A percentile compares a stretch with the other conserved stretches of the same genome.
phyloP scores from a whole-genome alignment of 2,329 filamentous ascomycete species.

The Diaporthe vaccinii region DNA sequence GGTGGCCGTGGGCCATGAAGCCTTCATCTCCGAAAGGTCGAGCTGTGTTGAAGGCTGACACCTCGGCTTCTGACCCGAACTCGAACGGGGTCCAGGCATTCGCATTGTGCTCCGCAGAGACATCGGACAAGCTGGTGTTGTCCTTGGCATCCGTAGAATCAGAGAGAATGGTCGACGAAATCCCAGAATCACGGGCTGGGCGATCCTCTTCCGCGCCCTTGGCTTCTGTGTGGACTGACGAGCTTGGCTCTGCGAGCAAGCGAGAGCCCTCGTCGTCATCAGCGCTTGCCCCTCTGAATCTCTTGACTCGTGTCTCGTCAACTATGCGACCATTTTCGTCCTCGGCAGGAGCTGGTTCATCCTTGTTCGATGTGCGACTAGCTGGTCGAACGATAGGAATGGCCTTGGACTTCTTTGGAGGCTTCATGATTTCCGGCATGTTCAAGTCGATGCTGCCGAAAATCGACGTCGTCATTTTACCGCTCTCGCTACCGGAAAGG shows the following conservation, averaged over 20 bases:
- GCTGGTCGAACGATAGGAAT: conserved; percentile 82
- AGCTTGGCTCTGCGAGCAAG: conserved; percentile 73
- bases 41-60: conserved; percentile 66
- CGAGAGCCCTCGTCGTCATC: conserved; percentile 81
- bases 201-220: conserved; percentile 42
- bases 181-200: conserved; percentile 62
- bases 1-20: conserved; percentile 59
- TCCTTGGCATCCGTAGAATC: conserved; percentile 68
- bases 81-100: conserved; percentile 73
- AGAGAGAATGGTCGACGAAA: conserved; percentile 67
- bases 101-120: conserved; percentile 62
- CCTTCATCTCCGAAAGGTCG: conserved; percentile 61
- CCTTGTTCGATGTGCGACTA: conserved; percentile 54
- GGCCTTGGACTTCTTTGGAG: conserved; percentile 82
- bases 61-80: conserved; percentile 64
- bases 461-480: conserved; percentile 65
- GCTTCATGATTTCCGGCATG: conserved; percentile 72
- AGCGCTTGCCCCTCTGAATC: conserved; percentile 74
- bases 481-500: conserved; percentile 60
- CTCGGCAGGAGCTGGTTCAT: conserved; percentile 52
- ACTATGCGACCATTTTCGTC: conserved; percentile 72
- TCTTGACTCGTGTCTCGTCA: conserved; percentile 82
- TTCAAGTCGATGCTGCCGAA: conserved; percentile 78
- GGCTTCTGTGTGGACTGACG: conserved; percentile 43
- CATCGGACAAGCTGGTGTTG: conserved; percentile 66